phyloP scores from a whole-genome alignment of 208 protist species.

The Trypanosoma grayi region DNA sequence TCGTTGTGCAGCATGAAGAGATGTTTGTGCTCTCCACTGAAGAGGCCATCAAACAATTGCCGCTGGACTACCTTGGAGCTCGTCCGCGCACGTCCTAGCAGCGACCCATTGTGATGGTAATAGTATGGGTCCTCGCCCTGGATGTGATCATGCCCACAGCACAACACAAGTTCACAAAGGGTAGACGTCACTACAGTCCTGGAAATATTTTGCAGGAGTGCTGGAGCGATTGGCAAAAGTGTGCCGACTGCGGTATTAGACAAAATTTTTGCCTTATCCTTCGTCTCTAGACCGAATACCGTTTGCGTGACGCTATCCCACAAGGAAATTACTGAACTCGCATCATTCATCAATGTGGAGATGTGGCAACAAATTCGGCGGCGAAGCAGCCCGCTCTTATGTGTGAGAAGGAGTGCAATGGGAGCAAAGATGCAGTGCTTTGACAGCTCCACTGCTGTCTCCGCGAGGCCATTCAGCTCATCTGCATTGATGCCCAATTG shows the following conservation, averaged over 20 bases:
- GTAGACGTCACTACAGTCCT: constrained; percentile 27
- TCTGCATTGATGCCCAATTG: constrained; percentile 34
- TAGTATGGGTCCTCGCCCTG: constrained; percentile 69
- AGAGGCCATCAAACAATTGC: constrained; percentile 26
- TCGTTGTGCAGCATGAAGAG: constrained; percentile 52
- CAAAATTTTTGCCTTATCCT: constrained; percentile 46
- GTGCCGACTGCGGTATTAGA: constrained; percentile 34
- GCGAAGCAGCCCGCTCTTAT: constrained; percentile 59
- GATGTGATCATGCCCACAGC: constrained; percentile 75
- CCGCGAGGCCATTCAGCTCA: constrained; percentile 46
- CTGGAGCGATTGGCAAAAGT: constrained; percentile 37
- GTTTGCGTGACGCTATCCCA: constrained; percentile 59
- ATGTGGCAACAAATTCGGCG: constrained; percentile 17
- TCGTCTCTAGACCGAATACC: constrained; percentile 60
- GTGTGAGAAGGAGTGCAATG: constrained; percentile 67
- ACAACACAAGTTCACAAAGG: constrained; percentile 67
- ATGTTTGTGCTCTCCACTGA: constrained; percentile 27
- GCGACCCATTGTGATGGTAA: constrained; percentile 29
- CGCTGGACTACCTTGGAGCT: constrained; percentile 13
- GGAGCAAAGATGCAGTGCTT: constrained; percentile 40
- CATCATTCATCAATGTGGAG: constrained; percentile 24
- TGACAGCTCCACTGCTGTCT: constrained; percentile 62
- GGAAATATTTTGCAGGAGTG: constrained; percentile 46
- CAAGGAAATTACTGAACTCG: constrained; percentile 33
- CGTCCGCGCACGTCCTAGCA: constrained; percentile 22